These are phyloP conservation scores for Musa acuminata DNA, from an alignment of 176 grass and related monocot genomes.

Conservation along the genomic window DNA sequence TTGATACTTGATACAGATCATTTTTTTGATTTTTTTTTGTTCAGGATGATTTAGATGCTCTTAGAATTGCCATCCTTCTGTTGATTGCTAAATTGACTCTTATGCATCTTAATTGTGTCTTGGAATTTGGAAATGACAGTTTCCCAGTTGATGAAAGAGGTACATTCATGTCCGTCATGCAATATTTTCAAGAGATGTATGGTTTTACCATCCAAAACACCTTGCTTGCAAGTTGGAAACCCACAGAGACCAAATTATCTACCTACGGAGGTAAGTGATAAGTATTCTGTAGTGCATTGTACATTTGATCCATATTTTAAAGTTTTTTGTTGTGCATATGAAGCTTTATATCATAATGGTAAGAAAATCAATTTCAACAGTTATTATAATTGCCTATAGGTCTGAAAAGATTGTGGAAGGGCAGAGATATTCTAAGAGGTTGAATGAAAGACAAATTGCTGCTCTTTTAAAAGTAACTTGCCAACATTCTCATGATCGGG, in stretches of 20 bases:
- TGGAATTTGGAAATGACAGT: constrained; percentile 18
- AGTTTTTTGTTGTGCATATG: background rate
- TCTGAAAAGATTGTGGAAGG: constrained; percentile 94
- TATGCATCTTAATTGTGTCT: background rate
- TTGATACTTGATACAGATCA: background rate
- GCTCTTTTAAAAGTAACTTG: constrained; percentile 76
- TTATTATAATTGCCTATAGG: constrained; percentile 25
- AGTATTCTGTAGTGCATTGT: background rate
- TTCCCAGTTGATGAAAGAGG: constrained; percentile 74
- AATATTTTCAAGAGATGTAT: constrained; percentile 95
- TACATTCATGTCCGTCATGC: constrained; percentile 72
- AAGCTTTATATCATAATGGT: background rate
- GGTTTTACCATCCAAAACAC: constrained; percentile 72
- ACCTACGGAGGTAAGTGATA: constrained; percentile 74
- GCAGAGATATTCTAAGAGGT: constrained; percentile 80
- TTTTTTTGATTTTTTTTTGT: background rate
- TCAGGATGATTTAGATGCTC: background rate
- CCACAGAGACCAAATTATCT: constrained; percentile 82
- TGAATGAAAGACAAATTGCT: constrained; percentile 89
- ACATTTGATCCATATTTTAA: background rate
- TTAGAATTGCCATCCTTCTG: background rate
- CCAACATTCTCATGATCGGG: constrained; percentile 57
- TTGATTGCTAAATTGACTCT: background rate
- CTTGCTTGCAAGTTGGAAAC: constrained; percentile 78
- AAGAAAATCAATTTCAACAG: background rate